Conservation (phyloP, 495 filamentous ascomycete species). For the Xylaria bambusicola region DNA sequence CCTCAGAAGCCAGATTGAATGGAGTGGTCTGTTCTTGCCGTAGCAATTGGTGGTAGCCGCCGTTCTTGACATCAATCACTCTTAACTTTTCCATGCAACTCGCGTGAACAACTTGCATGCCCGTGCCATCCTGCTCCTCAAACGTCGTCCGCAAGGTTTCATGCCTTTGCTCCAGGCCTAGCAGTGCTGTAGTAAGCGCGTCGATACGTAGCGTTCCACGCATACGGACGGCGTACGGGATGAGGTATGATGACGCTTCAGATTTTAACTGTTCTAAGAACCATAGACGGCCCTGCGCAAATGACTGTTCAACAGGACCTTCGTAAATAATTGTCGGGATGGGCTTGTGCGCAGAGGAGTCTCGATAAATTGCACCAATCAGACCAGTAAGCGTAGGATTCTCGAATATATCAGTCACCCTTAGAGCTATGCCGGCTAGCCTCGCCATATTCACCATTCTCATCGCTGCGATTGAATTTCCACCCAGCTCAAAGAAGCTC, state of each 20-base stretch:
- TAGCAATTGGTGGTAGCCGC: conserved; percentile 5
- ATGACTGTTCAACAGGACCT: conserved; percentile 18
- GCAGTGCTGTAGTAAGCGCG: conserved; percentile 9
- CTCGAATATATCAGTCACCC: conserved; percentile 11
- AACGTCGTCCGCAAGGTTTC: conserved; percentile 23
- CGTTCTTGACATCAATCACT: conserved; percentile 8
- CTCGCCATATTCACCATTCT: conserved; percentile 15
- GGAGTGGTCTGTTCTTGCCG: conserved; percentile 8
- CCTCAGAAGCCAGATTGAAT: conserved; percentile 14
- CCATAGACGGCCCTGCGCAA: conserved; percentile 20
- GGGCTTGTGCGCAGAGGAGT: not conserved
- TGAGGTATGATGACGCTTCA: conserved; percentile 16
- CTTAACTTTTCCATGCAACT: not conserved
- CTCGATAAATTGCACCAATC: not conserved
- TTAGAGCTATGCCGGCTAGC: conserved; percentile 7
- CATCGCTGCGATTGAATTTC: conserved; percentile 15
- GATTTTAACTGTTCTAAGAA: conserved; percentile 18
- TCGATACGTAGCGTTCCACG: conserved; percentile 13
- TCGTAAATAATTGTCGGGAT: conserved; percentile 9
- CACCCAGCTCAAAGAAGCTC: conserved; percentile 19
- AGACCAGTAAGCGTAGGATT: conserved; percentile 8
- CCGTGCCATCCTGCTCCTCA: conserved; percentile 13
- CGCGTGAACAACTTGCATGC: conserved; percentile 14
- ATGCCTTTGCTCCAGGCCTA: conserved; percentile 17
- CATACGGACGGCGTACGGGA: conserved; percentile 18